A percentile compares a stretch with the other conserved stretches of the same genome.
These are phyloP conservation scores for Dictyostelium intermedium DNA, from an alignment of 78 protist species.

Conservation along the genomic window DNA sequence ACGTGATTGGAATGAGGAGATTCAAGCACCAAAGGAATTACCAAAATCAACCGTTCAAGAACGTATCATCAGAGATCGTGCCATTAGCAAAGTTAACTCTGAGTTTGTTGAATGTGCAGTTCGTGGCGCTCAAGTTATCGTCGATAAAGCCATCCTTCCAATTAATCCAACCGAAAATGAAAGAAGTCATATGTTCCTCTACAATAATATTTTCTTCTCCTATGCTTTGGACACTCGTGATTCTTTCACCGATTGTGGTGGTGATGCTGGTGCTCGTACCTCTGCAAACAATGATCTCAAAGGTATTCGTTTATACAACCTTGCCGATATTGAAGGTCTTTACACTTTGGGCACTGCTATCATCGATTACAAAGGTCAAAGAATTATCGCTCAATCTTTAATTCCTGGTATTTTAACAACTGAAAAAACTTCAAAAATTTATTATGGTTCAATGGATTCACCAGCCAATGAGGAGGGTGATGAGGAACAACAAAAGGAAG, in stretches of 20 bases:
- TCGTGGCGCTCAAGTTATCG: constrained; percentile 79
- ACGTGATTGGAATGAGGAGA: constrained; percentile 89
- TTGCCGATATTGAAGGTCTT: constrained; percentile 79
- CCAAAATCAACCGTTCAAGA: constrained; percentile 49
- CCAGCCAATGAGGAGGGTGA: not conserved
- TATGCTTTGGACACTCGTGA: constrained; percentile 76
- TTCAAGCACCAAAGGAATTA: constrained; percentile 72
- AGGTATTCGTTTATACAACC: constrained; percentile 75
- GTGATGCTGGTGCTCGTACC: constrained; percentile 66
- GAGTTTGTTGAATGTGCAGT: constrained; percentile 87
- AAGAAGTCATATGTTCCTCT: constrained; percentile 74
- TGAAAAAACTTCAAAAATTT: constrained; percentile 55
- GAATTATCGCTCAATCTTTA: constrained; percentile 82
- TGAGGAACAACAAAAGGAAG: not conserved
- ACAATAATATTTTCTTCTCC: constrained; percentile 83
- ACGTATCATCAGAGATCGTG: constrained; percentile 82
- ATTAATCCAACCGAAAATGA: constrained; percentile 83
- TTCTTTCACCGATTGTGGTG: constrained; percentile 60
- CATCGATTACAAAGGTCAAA: constrained; percentile 81
- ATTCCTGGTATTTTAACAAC: constrained; percentile 83
- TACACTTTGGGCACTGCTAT: constrained; percentile 82
- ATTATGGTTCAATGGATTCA: constrained; percentile 82
- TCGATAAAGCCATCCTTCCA: constrained; percentile 52
- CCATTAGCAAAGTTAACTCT: constrained; percentile 60
- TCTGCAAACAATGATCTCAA: constrained; percentile 79